Evolutionary conservation across 495 filamentous ascomycete species (phyloP).

Genomic region (Lasiosphaeriaceae sp.): DNA sequence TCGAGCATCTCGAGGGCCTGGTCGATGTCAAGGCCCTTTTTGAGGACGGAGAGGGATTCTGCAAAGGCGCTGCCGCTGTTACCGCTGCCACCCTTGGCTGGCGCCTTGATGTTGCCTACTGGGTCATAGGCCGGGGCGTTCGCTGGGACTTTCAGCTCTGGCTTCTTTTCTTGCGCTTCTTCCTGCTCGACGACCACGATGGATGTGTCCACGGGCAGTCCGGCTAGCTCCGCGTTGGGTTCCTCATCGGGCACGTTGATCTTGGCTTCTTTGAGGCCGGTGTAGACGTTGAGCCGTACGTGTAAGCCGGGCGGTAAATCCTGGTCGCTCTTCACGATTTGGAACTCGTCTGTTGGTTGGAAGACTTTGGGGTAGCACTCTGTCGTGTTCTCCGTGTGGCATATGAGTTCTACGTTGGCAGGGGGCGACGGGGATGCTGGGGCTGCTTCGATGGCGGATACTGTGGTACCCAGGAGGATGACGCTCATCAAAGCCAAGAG

Average conservation of each 20-base stretch:
- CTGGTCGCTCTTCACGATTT: constrained; percentile 58
- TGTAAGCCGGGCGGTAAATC: constrained; percentile 60
- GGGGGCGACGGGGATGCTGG: constrained; percentile 26
- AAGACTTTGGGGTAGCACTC: constrained; percentile 65
- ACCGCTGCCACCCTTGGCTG: constrained; percentile 25
- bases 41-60: constrained; percentile 41
- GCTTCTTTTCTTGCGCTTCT: constrained; percentile 26
- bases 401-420: constrained; percentile 52
- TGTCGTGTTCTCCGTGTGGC: constrained; percentile 52
- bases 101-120: constrained; percentile 46
- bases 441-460: background rate
- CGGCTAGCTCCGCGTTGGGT: constrained; percentile 36
- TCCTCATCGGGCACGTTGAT: constrained; percentile 50
- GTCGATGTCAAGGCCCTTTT: constrained; percentile 34
- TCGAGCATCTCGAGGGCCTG: constrained; percentile 48
- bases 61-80: constrained; percentile 30
- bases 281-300: constrained; percentile 58
- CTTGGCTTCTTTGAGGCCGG: constrained; percentile 60
- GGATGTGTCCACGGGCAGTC: constrained; percentile 44
- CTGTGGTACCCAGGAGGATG: constrained; percentile 12
- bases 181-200: constrained; percentile 42
- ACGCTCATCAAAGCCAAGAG: constrained; percentile 24
- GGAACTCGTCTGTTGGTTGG: constrained; percentile 57
- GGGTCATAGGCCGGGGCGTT: constrained; percentile 48
- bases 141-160: constrained; percentile 15